A percentile compares a stretch with the other conserved stretches of the same genome.
phyloP scores from a whole-genome alignment of 495 filamentous ascomycete species.

The Talaromyces liani region DNA sequence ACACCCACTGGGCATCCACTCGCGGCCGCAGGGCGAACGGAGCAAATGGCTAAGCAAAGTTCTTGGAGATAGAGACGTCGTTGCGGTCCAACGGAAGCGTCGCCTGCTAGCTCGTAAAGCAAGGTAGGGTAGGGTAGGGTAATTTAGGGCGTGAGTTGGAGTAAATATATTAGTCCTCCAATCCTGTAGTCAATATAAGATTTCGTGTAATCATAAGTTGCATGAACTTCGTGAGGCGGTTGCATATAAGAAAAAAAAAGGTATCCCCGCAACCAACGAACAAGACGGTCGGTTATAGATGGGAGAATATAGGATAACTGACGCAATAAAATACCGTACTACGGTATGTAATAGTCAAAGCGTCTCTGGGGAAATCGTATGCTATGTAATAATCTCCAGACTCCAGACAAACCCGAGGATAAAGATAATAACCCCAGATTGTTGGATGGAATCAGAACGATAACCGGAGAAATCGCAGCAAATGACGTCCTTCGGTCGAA shows the following conservation, averaged over 20 bases:
- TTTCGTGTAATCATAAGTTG: not conserved
- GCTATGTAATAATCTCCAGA: not conserved
- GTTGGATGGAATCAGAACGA: not conserved
- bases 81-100: not conserved
- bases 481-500: not conserved
- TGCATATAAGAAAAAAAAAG: not conserved
- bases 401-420: not conserved
- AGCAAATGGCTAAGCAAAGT: not conserved
- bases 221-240: not conserved
- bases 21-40: not conserved
- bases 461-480: not conserved
- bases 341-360: not conserved
- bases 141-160: not conserved
- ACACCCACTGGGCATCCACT: not conserved
- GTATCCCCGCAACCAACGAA: not conserved
- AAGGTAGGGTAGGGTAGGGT: not conserved
- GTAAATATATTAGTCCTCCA: not conserved
- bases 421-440: not conserved
- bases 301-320: not conserved
- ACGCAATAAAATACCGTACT: not conserved
- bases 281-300: not conserved
- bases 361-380: not conserved
- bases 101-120: not conserved
- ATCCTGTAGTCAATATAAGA: not conserved
- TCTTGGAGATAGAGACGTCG: not conserved